phyloP scores from a whole-genome alignment of 2,329 filamentous ascomycete species.

The Arthroderma uncinatum region DNA sequence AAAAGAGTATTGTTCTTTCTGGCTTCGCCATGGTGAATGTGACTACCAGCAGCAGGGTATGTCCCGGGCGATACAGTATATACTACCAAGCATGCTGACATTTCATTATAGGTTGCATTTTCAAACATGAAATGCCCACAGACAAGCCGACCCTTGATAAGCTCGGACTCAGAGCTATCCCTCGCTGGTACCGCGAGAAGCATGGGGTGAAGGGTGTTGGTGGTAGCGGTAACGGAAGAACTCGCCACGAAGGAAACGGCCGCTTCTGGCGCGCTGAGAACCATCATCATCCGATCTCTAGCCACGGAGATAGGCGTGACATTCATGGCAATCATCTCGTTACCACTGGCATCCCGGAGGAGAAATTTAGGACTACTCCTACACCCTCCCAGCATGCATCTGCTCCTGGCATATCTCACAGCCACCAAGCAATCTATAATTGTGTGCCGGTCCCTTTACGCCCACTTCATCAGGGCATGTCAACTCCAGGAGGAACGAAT shows the following conservation, averaged over 20 bases:
- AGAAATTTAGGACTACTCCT: neutral
- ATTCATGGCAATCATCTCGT: neutral
- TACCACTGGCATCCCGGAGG: neutral
- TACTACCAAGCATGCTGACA: neutral
- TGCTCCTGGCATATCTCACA: neutral
- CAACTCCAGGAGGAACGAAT: neutral
- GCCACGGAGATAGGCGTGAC: neutral
- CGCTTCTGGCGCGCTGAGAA: neutral
- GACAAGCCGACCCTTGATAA: slow-evolving; percentile 54
- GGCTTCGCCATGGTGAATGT: slow-evolving; percentile 77
- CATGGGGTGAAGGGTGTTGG: slow-evolving; percentile 15
- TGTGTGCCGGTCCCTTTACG: neutral
- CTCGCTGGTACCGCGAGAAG: slow-evolving; percentile 47
- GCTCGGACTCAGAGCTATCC: slow-evolving; percentile 53
- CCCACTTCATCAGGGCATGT: neutral
- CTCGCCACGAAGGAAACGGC: slow-evolving; percentile 5
- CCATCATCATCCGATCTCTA: neutral
- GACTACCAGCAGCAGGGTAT: slow-evolving; percentile 65
- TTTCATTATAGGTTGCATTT: slow-evolving; percentile 56
- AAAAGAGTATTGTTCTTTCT: slow-evolving; percentile 49
- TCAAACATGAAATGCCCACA: slow-evolving; percentile 79
- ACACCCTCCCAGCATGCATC: neutral
- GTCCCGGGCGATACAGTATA: neutral
- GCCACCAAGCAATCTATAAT: neutral
- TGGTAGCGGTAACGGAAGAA: neutral